Conservation (phyloP, 1,284 basidiomycete species). For the Mycena citricolor region DNA sequence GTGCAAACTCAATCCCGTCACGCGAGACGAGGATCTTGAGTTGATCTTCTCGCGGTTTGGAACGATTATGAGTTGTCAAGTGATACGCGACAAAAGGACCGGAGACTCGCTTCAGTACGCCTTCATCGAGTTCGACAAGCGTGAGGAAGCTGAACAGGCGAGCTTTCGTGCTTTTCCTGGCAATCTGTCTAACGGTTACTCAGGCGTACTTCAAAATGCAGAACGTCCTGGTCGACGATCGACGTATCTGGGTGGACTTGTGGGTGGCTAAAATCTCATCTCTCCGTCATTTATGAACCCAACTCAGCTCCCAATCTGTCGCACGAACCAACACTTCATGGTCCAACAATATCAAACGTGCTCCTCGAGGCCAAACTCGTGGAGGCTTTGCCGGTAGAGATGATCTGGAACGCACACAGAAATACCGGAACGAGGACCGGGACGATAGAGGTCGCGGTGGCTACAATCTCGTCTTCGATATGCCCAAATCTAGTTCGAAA, state of each 20-base stretch:
- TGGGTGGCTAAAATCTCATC: slow-evolving; percentile 36
- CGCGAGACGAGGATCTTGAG: slow-evolving; percentile 93
- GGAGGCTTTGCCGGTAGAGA: slow-evolving; percentile 67
- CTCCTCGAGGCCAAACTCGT: slow-evolving; percentile 39
- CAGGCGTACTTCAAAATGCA: slow-evolving; percentile 99
- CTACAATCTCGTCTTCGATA: slow-evolving; percentile 81
- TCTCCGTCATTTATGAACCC: slow-evolving; percentile 17
- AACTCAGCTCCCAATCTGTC: slow-evolving; percentile 84
- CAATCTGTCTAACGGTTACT: slow-evolving; percentile 9
- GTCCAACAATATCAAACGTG: slow-evolving; percentile 72
- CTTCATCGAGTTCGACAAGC: slow-evolving; percentile 96
- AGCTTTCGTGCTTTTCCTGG: slow-evolving; percentile 21
- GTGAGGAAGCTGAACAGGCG: slow-evolving; percentile 91
- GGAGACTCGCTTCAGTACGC: slow-evolving; percentile 98
- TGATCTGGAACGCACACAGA: slow-evolving; percentile 67
- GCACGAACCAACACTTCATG: slow-evolving; percentile 67
- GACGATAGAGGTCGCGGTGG: slow-evolving; percentile 32
- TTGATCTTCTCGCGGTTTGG: slow-evolving; percentile 97
- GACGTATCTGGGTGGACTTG: slow-evolving; percentile 99
- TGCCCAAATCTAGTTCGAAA: slow-evolving; percentile 39
- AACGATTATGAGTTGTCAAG: slow-evolving; percentile 93
- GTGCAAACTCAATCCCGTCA: slow-evolving; percentile 97
- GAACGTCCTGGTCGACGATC: slow-evolving; percentile 97
- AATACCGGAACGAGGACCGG: slow-evolving; percentile 53
- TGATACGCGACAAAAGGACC: slow-evolving; percentile 93